Evolutionary conservation across 495 filamentous ascomycete species (phyloP).

Genomic region (Talaromyces liani): DNA sequence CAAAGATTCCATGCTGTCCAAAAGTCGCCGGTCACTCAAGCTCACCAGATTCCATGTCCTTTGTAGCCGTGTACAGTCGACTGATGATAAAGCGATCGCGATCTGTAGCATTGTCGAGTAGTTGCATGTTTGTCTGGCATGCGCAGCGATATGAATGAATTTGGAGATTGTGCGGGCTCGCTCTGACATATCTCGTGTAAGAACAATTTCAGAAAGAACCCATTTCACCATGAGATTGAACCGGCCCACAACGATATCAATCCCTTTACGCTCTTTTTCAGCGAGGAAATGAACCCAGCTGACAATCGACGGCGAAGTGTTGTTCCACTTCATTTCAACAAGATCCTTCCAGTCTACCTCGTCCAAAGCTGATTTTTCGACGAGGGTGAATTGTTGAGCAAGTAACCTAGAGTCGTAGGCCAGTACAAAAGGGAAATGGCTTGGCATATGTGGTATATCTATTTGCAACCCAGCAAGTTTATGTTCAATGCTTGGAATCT

Average conservation of each 20-base stretch:
- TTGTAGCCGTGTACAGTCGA: constrained; percentile 67
- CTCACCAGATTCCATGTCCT: constrained; percentile 80
- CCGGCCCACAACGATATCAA: constrained; percentile 91
- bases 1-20: constrained; percentile 75
- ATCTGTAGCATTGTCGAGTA: constrained; percentile 97
- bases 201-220: constrained; percentile 83
- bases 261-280: constrained; percentile 72
- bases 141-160: constrained; percentile 83
- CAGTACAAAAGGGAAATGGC: constrained; percentile 84
- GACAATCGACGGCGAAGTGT: constrained; percentile 51
- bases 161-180: constrained; percentile 79
- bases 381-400: constrained; percentile 89
- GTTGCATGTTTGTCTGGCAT: constrained; percentile 80
- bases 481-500: constrained; percentile 21
- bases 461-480: background rate
- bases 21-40: constrained; percentile 55
- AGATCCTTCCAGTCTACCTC: constrained; percentile 98
- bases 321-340: constrained; percentile 89
- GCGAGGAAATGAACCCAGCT: constrained; percentile 92
- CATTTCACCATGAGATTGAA: constrained; percentile 99
- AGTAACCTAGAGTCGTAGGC: constrained; percentile 84
- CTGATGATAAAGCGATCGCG: constrained; percentile 79
- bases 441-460: background rate
- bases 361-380: constrained; percentile 92
- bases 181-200: constrained; percentile 77